These are phyloP conservation scores for Trichoderma simmonsii DNA, from an alignment of 2,329 filamentous ascomycete species.

Conservation along the genomic window DNA sequence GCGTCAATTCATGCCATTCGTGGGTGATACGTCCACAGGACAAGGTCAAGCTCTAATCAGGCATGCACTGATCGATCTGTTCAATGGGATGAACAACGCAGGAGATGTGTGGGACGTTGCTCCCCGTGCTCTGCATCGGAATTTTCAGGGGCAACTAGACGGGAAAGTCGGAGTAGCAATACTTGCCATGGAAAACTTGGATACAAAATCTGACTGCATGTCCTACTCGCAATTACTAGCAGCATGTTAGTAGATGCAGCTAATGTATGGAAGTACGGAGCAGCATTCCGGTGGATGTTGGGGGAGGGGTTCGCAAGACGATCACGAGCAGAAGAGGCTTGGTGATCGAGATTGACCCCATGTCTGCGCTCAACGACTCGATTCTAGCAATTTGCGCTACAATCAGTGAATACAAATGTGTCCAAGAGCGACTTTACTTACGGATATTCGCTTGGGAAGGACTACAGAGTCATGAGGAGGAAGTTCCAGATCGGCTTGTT, in stretches of 20 bases:
- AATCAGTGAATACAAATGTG: background rate
- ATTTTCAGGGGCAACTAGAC: background rate
- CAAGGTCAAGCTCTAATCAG: background rate
- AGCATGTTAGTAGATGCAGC: background rate
- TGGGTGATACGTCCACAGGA: background rate
- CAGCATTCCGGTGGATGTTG: background rate
- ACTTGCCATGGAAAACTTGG: background rate
- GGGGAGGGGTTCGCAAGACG: background rate
- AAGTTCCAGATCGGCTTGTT: background rate
- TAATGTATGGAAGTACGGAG: background rate
- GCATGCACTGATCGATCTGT: background rate
- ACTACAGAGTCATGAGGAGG: background rate
- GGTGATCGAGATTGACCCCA: background rate
- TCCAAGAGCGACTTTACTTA: background rate
- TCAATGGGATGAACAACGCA: background rate
- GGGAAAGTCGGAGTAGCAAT: background rate
- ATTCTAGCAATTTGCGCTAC: background rate
- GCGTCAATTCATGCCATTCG: background rate
- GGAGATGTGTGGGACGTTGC: background rate
- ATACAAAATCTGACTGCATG: background rate
- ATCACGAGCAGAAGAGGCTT: background rate
- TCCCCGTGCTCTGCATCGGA: background rate
- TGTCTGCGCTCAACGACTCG: background rate
- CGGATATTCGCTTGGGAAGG: background rate
- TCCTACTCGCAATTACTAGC: background rate